A percentile compares a stretch with the other conserved stretches of the same genome.
Evolutionary conservation across 2,329 filamentous ascomycete genomes (phyloP).

Genomic region (Aspergillus arachidicola): DNA sequence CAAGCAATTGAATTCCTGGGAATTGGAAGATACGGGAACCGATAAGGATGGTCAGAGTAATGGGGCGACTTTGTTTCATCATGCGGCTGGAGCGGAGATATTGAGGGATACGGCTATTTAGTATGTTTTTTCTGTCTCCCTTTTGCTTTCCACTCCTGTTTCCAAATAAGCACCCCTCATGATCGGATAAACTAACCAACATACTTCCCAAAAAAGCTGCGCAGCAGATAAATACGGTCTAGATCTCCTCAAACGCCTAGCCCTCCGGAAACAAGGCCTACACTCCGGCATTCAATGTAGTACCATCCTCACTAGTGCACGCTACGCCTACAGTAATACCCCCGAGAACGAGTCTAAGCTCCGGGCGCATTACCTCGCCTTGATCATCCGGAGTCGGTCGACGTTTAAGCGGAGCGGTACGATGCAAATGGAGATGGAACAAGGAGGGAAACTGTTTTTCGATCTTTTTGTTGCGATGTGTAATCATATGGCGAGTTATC

Average conservation of each 20-base stretch:
- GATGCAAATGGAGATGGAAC: slow-evolving; percentile 94
- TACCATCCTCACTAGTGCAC: slow-evolving; percentile 83
- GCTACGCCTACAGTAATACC: slow-evolving; percentile 86
- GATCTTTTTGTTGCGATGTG: slow-evolving; percentile 91
- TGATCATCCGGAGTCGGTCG: slow-evolving; percentile 83
- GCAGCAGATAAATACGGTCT: slow-evolving; percentile 82
- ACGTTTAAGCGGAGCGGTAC: slow-evolving; percentile 94
- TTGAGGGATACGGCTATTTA: slow-evolving; percentile 91
- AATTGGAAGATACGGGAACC: slow-evolving; percentile 66
- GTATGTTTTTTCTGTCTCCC: slow-evolving; percentile 34
- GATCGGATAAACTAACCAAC: background rate
- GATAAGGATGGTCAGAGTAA: slow-evolving; percentile 44
- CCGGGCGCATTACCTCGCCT: slow-evolving; percentile 84
- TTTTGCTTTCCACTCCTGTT: background rate
- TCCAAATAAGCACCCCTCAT: background rate
- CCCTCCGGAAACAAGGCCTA: slow-evolving; percentile 85
- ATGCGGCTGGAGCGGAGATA: slow-evolving; percentile 65
- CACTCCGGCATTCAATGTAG: slow-evolving; percentile 81
- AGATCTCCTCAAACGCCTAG: slow-evolving; percentile 79
- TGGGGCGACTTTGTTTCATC: slow-evolving; percentile 71
- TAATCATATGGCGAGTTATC: slow-evolving; percentile 75
- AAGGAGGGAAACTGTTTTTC: slow-evolving; percentile 85
- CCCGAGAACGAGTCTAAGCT: slow-evolving; percentile 89
- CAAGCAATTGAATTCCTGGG: slow-evolving; percentile 78
- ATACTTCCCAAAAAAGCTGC: slow-evolving; percentile 55